These are phyloP conservation scores for Graphiopsis chlorocephala DNA, from an alignment of 2,329 filamentous ascomycete species.

Conservation along the genomic window DNA sequence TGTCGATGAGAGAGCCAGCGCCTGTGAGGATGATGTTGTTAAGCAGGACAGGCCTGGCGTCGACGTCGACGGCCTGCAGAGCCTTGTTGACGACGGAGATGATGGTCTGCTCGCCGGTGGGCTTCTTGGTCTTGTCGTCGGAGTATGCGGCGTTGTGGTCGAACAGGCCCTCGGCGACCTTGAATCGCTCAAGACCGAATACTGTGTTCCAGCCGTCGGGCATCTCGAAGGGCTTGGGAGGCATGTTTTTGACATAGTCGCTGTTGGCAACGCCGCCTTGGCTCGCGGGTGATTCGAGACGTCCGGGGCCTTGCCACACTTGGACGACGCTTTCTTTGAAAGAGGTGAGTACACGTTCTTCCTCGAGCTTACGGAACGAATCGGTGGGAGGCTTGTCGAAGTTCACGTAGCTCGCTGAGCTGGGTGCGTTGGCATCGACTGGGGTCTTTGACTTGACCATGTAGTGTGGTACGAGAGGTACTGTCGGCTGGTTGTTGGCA, in stretches of 20 bases:
- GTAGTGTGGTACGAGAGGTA: conserved; percentile 80
- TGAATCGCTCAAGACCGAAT: conserved; percentile 85
- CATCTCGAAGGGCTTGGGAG: conserved; percentile 91
- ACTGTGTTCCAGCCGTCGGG: conserved; percentile 95
- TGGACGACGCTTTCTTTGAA: conserved; percentile 98
- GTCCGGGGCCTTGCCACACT: conserved; percentile 79
- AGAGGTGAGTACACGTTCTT: conserved; percentile 88
- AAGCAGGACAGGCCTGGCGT: conserved; percentile 78
- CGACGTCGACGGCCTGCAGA: conserved; percentile 79
- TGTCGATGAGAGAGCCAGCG: conserved; percentile 80
- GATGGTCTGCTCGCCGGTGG: conserved; percentile 69
- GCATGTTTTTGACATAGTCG: conserved; percentile 68
- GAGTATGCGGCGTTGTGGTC: conserved; percentile 73
- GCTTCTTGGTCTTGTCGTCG: conserved; percentile 49
- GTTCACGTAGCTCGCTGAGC: conserved; percentile 71
- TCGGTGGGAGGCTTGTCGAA: conserved; percentile 61
- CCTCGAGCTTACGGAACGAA: conserved; percentile 79
- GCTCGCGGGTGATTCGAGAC: conserved; percentile 46
- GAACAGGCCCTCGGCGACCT: conserved; percentile 84
- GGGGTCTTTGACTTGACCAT: conserved; percentile 82
- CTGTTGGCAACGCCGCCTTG: conserved; percentile 57
- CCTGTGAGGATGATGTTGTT: conserved; percentile 92
- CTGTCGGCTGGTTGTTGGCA: conserved; percentile 62
- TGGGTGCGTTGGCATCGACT: conserved; percentile 79
- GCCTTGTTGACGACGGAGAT: conserved; percentile 77